phyloP scores from a whole-genome alignment of 2,329 filamentous ascomycete genomes.

The Colletotrichum lupini region DNA sequence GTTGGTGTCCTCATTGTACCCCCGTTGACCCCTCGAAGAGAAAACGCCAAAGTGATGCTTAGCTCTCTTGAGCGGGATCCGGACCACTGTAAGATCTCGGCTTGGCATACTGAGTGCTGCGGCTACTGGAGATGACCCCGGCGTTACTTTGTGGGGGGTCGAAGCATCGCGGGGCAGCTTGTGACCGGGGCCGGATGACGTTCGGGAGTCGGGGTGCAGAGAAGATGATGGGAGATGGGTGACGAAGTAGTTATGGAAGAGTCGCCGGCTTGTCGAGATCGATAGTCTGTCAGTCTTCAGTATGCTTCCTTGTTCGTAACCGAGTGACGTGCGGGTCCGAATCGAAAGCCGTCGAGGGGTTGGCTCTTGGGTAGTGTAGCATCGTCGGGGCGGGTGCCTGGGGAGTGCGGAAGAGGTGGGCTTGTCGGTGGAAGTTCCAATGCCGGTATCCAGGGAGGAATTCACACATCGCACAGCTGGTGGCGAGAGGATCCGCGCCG shows the following conservation, averaged over 20 bases:
- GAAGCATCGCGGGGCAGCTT: conserved; percentile 89
- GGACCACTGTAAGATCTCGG: conserved; percentile 90
- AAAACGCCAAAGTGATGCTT: conserved; percentile 95
- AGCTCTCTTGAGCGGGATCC: conserved; percentile 91
- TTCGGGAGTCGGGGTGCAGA: conserved; percentile 84
- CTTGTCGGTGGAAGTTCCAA: background rate
- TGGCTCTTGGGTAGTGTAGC: background rate
- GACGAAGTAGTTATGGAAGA: conserved; percentile 97
- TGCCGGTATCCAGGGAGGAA: background rate
- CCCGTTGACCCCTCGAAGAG: conserved; percentile 82
- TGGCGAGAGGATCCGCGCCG: background rate
- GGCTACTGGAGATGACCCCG: conserved; percentile 65
- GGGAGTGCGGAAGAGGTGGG: background rate
- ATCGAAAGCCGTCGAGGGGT: background rate
- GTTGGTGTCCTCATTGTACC: conserved; percentile 93
- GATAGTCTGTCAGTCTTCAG: background rate
- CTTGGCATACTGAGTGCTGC: conserved; percentile 69
- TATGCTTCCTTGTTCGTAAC: background rate
- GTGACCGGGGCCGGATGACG: conserved; percentile 75
- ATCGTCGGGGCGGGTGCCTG: background rate
- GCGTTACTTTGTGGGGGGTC: conserved; percentile 74
- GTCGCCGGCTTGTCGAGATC: conserved; percentile 48
- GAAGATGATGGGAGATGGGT: conserved; percentile 95
- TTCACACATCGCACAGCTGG: background rate
- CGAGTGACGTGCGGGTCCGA: background rate